phyloP scores from a whole-genome alignment of 2,329 filamentous ascomycete species.

The Neofusicoccum ribis region DNA sequence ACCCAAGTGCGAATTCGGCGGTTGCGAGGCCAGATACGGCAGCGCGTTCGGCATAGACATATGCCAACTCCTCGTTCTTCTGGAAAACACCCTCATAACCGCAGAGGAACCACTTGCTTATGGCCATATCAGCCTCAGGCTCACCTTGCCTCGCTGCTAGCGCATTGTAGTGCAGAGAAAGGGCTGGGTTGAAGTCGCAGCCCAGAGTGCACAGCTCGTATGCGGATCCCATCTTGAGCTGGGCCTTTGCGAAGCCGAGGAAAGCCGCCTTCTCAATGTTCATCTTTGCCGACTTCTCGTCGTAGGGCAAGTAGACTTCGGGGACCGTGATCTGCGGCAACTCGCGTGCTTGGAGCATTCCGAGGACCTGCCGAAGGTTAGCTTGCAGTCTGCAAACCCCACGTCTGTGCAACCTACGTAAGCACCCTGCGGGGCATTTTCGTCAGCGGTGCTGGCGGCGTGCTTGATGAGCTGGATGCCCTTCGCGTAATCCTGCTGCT shows the following conservation, averaged over 20 bases:
- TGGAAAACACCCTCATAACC: constrained; percentile 89
- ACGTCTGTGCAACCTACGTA: constrained; percentile 55
- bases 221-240: constrained; percentile 94
- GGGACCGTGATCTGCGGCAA: constrained; percentile 88
- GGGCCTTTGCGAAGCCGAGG: constrained; percentile 91
- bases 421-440: constrained; percentile 94
- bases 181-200: constrained; percentile 90
- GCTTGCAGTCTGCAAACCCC: not conserved
- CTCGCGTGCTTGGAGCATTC: constrained; percentile 89
- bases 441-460: constrained; percentile 84
- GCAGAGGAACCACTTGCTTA: constrained; percentile 98
- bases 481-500: constrained; percentile 73
- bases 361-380: constrained; percentile 61
- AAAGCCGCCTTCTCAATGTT: constrained; percentile 97
- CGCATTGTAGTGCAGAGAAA: constrained; percentile 94
- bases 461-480: constrained; percentile 81
- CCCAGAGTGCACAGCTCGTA: constrained; percentile 93
- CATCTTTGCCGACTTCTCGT: constrained; percentile 72
- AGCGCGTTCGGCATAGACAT: constrained; percentile 84
- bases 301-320: constrained; percentile 66
- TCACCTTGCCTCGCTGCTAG: constrained; percentile 90
- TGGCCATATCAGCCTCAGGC: constrained; percentile 88
- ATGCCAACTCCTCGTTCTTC: constrained; percentile 94
- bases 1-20: constrained; percentile 94
- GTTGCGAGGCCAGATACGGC: constrained; percentile 79